Evolutionary conservation across 2,329 filamentous ascomycete species (phyloP).

Genomic region (Diaporthe humulicola): DNA sequence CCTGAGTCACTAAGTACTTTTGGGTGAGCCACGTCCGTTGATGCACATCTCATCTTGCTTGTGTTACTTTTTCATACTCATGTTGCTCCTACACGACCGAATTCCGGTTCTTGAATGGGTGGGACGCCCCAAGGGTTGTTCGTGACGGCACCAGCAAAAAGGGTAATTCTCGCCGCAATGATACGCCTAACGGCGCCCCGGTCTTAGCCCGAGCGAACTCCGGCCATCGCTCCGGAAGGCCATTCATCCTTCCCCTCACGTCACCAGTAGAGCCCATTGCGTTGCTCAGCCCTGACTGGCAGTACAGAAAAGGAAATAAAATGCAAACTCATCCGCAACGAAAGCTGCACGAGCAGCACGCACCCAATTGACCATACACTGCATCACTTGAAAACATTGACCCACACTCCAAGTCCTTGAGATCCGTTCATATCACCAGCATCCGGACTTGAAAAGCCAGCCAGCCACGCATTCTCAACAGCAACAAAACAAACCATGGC

Average conservation of each 20-base stretch:
- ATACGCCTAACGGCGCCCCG: not conserved
- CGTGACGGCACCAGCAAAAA: not conserved
- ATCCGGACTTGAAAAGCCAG: not conserved
- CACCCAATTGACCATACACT: not conserved
- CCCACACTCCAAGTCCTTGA: not conserved
- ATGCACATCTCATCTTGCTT: too few relatives aligned
- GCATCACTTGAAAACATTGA: not conserved
- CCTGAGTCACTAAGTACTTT: too few relatives aligned
- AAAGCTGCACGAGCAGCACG: not conserved
- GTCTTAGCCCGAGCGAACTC: not conserved
- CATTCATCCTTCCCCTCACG: conserved; percentile 17
- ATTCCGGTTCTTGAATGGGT: too few relatives aligned
- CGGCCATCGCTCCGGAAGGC: not conserved
- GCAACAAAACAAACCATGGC: not conserved
- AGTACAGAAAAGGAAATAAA: not conserved
- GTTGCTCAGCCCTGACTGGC: not conserved
- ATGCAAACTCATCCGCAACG: too few relatives aligned
- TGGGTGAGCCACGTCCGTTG: too few relatives aligned
- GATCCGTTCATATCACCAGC: not conserved
- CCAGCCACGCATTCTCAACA: not conserved
- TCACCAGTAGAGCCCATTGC: not conserved
- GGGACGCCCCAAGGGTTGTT: not conserved
- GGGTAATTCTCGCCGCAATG: not conserved
- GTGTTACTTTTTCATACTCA: too few relatives aligned
- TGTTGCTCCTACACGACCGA: too few relatives aligned